A percentile compares a stretch with the other conserved stretches of the same genome.
Evolutionary conservation across 1,284 basidiomycete species (phyloP).

Genomic region (Vanrija humicola): DNA sequence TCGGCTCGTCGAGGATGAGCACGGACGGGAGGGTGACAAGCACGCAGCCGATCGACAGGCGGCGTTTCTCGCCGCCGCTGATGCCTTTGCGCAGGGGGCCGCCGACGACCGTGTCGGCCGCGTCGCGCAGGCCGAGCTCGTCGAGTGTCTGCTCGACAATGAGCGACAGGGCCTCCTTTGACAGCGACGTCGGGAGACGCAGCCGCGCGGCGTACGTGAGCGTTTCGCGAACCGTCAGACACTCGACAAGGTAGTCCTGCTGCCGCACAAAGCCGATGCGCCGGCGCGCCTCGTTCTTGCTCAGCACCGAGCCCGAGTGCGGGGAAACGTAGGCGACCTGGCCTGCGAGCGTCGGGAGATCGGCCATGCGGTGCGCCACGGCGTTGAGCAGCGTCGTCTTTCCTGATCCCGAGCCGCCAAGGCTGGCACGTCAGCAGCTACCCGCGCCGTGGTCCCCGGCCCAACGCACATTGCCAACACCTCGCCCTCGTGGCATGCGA

Average conservation of each 20-base stretch:
- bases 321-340: slow-evolving; percentile 25
- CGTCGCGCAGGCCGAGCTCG: slow-evolving; percentile 56
- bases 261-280: slow-evolving; percentile 49
- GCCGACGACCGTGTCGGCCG: slow-evolving; percentile 53
- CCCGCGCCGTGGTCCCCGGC: not conserved
- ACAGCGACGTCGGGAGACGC: slow-evolving; percentile 51
- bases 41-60: slow-evolving; percentile 78
- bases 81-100: slow-evolving; percentile 59
- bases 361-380: slow-evolving; percentile 43
- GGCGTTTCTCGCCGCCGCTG: slow-evolving; percentile 75
- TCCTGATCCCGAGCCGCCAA: slow-evolving; percentile 47
- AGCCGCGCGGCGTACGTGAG: slow-evolving; percentile 54
- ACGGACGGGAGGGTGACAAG: slow-evolving; percentile 75
- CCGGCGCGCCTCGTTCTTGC: slow-evolving; percentile 35
- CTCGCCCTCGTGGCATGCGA: slow-evolving; percentile 44
- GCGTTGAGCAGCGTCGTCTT: slow-evolving; percentile 51
- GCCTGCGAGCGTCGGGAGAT: slow-evolving; percentile 41
- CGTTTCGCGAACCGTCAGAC: slow-evolving; percentile 55
- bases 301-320: slow-evolving; percentile 3
- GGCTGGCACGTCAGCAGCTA: slow-evolving; percentile 19
- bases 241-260: slow-evolving; percentile 47
- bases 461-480: slow-evolving; percentile 48
- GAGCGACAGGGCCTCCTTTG: slow-evolving; percentile 33
- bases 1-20: slow-evolving; percentile 63
- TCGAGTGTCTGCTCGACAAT: slow-evolving; percentile 56